A percentile compares a stretch with the other conserved stretches of the same genome.
phyloP scores from a whole-genome alignment of 1,284 basidiomycete genomes.

The Trametes sp. region DNA sequence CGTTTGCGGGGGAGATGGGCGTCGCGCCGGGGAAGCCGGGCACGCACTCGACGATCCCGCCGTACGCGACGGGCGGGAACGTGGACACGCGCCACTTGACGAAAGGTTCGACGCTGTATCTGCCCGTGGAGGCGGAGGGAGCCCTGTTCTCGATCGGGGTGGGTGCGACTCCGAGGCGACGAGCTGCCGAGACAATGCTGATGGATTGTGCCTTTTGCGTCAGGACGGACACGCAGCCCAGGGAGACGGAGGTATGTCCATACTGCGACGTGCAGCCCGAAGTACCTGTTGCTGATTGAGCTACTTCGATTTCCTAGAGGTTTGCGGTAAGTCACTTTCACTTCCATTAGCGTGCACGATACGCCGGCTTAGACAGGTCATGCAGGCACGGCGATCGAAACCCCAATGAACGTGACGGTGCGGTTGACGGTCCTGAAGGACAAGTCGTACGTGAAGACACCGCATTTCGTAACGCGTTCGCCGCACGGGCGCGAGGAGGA shows the following conservation, averaged over 20 bases:
- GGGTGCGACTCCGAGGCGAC: constrained; percentile 35
- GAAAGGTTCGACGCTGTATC: constrained; percentile 59
- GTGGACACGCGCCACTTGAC: constrained; percentile 65
- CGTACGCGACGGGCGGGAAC: constrained; percentile 67
- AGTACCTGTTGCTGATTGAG: constrained; percentile 37
- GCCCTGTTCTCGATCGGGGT: constrained; percentile 68
- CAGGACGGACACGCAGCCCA: constrained; percentile 74
- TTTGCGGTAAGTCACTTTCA: not conserved
- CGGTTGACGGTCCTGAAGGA: constrained; percentile 64
- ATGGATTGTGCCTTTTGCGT: not conserved
- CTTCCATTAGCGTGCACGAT: not conserved
- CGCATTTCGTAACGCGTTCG: constrained; percentile 55
- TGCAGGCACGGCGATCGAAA: constrained; percentile 67
- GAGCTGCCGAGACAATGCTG: constrained; percentile 24
- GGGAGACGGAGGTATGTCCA: constrained; percentile 64
- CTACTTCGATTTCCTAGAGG: constrained; percentile 24
- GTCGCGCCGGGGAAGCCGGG: constrained; percentile 61
- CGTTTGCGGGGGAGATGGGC: constrained; percentile 73
- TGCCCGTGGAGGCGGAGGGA: constrained; percentile 67
- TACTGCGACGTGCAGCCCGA: too few relatives aligned
- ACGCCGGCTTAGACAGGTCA: not conserved
- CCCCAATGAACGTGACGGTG: constrained; percentile 62
- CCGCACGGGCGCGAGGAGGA: constrained; percentile 43
- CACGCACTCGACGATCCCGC: constrained; percentile 66
- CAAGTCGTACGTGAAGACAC: constrained; percentile 61